Conservation (phyloP, 352 stramenopile species). For the Phytophthora citricola region DNA sequence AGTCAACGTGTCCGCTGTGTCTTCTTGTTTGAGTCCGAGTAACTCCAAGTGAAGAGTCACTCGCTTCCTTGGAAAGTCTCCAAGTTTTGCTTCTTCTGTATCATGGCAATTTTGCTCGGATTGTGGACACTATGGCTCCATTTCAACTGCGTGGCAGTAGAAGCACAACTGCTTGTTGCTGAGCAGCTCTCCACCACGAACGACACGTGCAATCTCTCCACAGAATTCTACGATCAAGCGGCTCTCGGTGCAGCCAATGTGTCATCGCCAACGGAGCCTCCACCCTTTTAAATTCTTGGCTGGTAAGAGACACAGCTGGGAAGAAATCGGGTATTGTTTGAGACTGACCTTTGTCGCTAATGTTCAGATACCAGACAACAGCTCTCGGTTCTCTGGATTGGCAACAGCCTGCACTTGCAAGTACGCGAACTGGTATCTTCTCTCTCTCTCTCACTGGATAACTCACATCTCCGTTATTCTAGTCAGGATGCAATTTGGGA, state of each 20-base stretch:
- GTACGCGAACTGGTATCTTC: conserved; percentile 27
- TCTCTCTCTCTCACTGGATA: background rate
- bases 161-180: conserved; percentile 24
- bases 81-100: background rate
- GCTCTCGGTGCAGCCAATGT: conserved; percentile 67
- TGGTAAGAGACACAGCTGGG: conserved; percentile 35
- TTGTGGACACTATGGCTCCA: conserved; percentile 9
- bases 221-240: conserved; percentile 65
- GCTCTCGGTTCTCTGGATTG: conserved; percentile 31
- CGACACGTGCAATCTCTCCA: conserved; percentile 39
- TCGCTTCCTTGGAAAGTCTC: conserved; percentile 27
- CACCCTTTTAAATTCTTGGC: conserved; percentile 36
- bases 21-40: conserved; percentile 5
- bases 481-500: conserved; percentile 29
- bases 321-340: background rate
- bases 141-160: conserved; percentile 5
- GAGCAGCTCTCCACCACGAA: conserved; percentile 11
- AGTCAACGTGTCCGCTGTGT: background rate
- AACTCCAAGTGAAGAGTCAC: conserved; percentile 42
- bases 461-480: conserved; percentile 12
- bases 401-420: conserved; percentile 51
- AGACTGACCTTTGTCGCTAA: background rate
- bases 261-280: conserved; percentile 39
- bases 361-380: conserved; percentile 44
- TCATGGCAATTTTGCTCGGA: conserved; percentile 7